Evolutionary conservation across 148 eudicot genomes (phyloP), one percentile per base, ranked within the genome.

Genomic region (Nepenthes mirabilis): DNA sequence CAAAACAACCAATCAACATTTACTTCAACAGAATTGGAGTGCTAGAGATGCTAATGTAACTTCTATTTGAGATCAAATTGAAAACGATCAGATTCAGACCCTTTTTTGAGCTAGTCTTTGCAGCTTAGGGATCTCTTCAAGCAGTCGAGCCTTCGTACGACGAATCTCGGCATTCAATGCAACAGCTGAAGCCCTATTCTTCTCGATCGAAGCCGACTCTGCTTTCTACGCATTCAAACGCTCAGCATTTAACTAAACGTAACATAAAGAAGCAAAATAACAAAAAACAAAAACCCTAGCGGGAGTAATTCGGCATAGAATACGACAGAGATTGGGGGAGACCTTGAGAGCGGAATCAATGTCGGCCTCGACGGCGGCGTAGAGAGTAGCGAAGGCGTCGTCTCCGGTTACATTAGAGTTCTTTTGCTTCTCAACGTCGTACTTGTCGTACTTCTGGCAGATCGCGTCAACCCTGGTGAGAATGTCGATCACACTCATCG

Each of bases 131-230:
- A 93, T 79, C 59, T 93, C 95, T 57, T 93, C 96, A 2, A 89
- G 81, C 74, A 93, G 77, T 34, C 79, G 66, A n/a, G 95, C 87
- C 67, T 93, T 89, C 14, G 91, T 79, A 14, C 99, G 80, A 14
- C 96, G 96, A 76, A 93, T 82, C 89, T 93, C 99, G 7, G 96
- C 99, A 62, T 93, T 93, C 71, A 93, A 80, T 34, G 99, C 97
- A 54, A 93, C 97, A 47, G 71, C 83, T 0, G 85, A 59, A 1
- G 99, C 99, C 70, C 97, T 75, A 47, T 61, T 93, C 43, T 82
- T 75, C 89, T 86, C 96, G 50, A 36, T 82, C 1, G 81, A 45
- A 63, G 95, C 95, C 2, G 66, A 45, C 65, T 89, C 99, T 36
- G 99, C 91, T 86, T 93, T 93, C 99, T 93, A 47, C 58, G 62